Percentiles rank a stretch among this genome's conserved stretches.
These are phyloP conservation scores for Echinochloa phyllopogon DNA, from an alignment of 176 grass and related monocot species.

Conservation along the genomic window DNA sequence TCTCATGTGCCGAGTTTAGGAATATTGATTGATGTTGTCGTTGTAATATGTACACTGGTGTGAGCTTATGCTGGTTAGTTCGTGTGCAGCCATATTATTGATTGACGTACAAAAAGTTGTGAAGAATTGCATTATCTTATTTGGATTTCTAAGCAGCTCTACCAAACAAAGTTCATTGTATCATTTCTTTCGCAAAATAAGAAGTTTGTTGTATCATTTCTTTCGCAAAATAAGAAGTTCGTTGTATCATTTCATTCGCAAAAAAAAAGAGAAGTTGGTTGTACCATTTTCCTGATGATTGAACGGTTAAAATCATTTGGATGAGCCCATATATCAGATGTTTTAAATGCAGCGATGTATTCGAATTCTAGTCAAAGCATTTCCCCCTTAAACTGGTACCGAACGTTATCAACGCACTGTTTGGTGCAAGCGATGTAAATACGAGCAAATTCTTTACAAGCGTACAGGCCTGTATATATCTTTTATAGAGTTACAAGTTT, in stretches of 20 bases:
- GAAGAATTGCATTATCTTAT: background rate
- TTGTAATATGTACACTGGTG: constrained; percentile 13
- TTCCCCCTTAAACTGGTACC: too few relatives aligned
- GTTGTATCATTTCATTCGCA: background rate
- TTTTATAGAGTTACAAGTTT: too few relatives aligned
- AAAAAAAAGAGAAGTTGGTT: too few relatives aligned
- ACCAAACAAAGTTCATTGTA: too few relatives aligned
- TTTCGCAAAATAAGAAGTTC: too few relatives aligned
- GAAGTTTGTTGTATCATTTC: background rate
- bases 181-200: background rate
- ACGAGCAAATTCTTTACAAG: too few relatives aligned
- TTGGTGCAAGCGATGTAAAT: too few relatives aligned
- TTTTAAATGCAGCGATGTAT: too few relatives aligned
- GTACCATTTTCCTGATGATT: background rate
- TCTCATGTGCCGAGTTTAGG: constrained; percentile 8
- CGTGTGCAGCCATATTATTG: constrained; percentile 27
- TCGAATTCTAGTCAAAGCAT: too few relatives aligned
- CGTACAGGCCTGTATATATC: too few relatives aligned
- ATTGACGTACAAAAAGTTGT: background rate
- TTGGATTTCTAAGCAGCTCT: background rate
- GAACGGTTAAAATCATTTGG: background rate
- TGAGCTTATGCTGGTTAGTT: constrained; percentile 18
- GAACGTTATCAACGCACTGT: background rate
- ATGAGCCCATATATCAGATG: background rate
- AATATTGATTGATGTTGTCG: background rate